Evolutionary conservation across 805 yeast species (phyloP).

Genomic region (Cyberlindnera galapagoensis): DNA sequence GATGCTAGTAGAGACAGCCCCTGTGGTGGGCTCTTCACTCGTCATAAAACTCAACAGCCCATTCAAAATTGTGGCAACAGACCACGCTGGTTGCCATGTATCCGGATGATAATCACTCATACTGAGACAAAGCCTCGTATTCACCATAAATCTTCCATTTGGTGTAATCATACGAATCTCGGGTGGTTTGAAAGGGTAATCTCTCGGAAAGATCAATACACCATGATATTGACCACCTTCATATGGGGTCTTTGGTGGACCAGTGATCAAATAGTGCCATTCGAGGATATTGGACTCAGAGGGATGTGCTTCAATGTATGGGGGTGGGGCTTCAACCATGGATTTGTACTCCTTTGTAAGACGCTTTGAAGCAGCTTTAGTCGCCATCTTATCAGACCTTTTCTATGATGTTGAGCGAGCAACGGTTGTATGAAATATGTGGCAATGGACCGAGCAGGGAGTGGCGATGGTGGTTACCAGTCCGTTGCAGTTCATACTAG

Average conservation of each 20-base stretch:
- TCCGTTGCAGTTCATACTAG: too few species aligned
- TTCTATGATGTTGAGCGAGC: too few species aligned
- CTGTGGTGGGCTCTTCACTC: constrained; percentile 77
- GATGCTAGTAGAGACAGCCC: constrained; percentile 64
- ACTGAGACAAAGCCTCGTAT: constrained; percentile 78
- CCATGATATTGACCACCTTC: constrained; percentile 88
- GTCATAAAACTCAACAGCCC: constrained; percentile 93
- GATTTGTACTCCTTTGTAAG: constrained; percentile 77
- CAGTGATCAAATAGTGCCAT: constrained; percentile 91
- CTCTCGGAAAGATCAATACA: constrained; percentile 71
- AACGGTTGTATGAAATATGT: too few species aligned
- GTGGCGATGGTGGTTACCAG: too few species aligned
- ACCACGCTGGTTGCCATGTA: constrained; percentile 96
- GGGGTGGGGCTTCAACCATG: constrained; percentile 75
- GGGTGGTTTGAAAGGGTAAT: constrained; percentile 90
- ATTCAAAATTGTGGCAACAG: constrained; percentile 79
- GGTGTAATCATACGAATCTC: constrained; percentile 87
- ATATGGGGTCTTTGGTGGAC: constrained; percentile 88
- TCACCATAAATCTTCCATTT: constrained; percentile 77
- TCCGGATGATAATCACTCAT: constrained; percentile 95
- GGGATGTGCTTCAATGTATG: constrained; percentile 79
- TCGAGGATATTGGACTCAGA: constrained; percentile 81
- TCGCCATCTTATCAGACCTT: too few species aligned
- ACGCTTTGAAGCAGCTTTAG: constrained; percentile 38
- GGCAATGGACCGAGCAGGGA: too few species aligned